These are phyloP conservation scores for Saturnispora kantuleensis DNA, from an alignment of 805 yeast species.

Conservation along the genomic window DNA sequence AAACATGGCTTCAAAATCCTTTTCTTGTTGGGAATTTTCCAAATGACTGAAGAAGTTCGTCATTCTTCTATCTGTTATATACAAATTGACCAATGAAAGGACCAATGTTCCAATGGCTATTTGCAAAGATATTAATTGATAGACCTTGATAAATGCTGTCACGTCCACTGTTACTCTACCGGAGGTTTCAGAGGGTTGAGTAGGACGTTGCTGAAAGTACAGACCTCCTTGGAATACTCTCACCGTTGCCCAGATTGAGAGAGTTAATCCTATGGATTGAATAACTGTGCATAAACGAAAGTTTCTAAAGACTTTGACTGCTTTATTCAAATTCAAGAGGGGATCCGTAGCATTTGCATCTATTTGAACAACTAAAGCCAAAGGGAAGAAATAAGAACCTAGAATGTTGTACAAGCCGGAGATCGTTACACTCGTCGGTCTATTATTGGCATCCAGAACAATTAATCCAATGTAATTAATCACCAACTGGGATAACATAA, in stretches of 20 bases:
- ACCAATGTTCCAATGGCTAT: conserved; percentile 15
- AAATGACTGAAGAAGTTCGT: conserved; percentile 19
- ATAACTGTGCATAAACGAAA: conserved; percentile 14
- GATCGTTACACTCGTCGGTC: conserved; percentile 17
- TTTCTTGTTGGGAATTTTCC: conserved; percentile 14
- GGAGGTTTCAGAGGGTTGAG: too few relatives aligned
- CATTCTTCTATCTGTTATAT: conserved; percentile 19
- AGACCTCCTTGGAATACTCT: conserved; percentile 12
- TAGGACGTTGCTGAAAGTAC: neutral
- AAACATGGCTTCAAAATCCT: conserved; percentile 4
- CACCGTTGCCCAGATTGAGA: conserved; percentile 19
- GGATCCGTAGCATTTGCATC: conserved; percentile 21
- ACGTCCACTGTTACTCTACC: conserved; percentile 3
- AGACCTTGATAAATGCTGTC: conserved; percentile 8
- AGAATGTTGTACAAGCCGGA: conserved; percentile 20
- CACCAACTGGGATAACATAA: conserved; percentile 20
- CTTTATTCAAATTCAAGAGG: conserved; percentile 17
- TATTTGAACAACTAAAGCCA: conserved; percentile 15
- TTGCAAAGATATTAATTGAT: conserved; percentile 20
- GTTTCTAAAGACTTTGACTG: conserved; percentile 17
- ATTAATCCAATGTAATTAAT: conserved; percentile 23
- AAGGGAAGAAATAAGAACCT: conserved; percentile 21
- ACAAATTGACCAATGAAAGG: conserved; percentile 17
- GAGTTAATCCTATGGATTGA: conserved; percentile 14
- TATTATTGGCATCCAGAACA: conserved; percentile 19